Base-by-base conservation (phyloP, 768 basidiomycete species). In the Cystofilobasidium macerans region DNA sequence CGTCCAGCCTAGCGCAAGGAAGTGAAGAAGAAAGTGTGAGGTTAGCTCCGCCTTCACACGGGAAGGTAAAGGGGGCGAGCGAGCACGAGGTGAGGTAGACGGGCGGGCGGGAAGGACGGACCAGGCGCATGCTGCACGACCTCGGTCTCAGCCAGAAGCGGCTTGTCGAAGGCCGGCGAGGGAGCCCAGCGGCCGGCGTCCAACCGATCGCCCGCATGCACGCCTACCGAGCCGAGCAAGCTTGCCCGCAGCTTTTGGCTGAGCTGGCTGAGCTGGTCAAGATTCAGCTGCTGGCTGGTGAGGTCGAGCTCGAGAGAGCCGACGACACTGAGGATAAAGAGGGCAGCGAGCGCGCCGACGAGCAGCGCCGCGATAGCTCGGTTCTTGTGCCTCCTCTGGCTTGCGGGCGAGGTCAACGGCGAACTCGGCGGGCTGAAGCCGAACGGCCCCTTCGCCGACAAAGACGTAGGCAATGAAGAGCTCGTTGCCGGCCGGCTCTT, bases 91-190 rank as follows among this genome's bases (percentile, higher is more conserved):
- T 30, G 18, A 48, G 18, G n/a, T 13, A 24, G 48, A 16, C 22
- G 16, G 20, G 24, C 0, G 30, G 43, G 3, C 63, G 24, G 35
- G 36, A 24, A 54, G 48, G 53, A 74, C 78, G 69, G 67, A 86
- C 88, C 88, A 74, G 87, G 85, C 9, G 81, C 85, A 76, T 93
- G 89, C 8, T 84, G 81, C 3, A 90, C 76, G 3, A 92, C 78
- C 58, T 81, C 80, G 7, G 91, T 89, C 51, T 65, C 69, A 1
- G 45, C 35, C 30, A 61, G 38, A 28, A n/a, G 26, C 35, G 59
- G 38, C 22, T 58, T 61, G 5, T 53, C n/a, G n/a, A n/a, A n/a
- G n/a, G n/a, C n/a, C n/a, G n/a, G n/a, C n/a, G n/a, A n/a, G n/a
- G n/a, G 47, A 28, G 12, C 48, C 13, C 42, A 14, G 42, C 42